Evolutionary conservation across 441 rosid genomes (phyloP).

Genomic region (Corymbia citriodora): DNA sequence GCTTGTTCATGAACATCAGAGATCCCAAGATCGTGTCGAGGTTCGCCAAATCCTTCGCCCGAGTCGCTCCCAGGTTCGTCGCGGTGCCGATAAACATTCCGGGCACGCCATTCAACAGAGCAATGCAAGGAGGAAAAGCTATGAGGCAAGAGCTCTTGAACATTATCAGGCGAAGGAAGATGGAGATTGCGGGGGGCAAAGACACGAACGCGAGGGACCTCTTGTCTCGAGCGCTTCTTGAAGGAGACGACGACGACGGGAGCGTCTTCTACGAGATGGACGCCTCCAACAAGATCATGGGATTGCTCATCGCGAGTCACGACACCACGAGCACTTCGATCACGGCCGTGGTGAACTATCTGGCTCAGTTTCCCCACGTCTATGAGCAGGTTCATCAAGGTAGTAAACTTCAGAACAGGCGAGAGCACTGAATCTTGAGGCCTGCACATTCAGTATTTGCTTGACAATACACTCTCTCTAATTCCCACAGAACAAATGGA

Average conservation of each 20-base stretch:
- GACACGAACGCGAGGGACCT: not conserved
- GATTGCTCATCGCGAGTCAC: not conserved
- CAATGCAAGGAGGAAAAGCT: not conserved
- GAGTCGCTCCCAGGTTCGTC: not conserved
- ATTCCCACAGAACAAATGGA: not conserved
- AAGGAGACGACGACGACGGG: not conserved
- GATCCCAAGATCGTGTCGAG: not conserved
- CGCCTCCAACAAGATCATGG: not conserved
- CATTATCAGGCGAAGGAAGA: not conserved
- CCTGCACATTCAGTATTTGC: not conserved
- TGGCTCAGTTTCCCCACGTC: not conserved
- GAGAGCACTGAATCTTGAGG: not conserved
- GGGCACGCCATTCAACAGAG: not conserved
- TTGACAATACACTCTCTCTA: not conserved
- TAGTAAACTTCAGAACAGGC: not conserved
- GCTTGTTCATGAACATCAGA: not conserved
- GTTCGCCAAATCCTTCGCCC: not conserved
- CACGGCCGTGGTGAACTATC: not conserved
- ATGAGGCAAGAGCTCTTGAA: not conserved
- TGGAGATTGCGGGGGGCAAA: not conserved
- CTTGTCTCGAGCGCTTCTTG: not conserved
- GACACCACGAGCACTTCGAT: not conserved
- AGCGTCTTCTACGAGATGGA: not conserved
- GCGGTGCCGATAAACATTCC: not conserved
- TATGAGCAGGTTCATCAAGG: not conserved